Percentiles rank a stretch among this genome's conserved stretches.
These are phyloP conservation scores for Microdochium paspali DNA, from an alignment of 2,329 filamentous ascomycete genomes.

Conservation along the genomic window DNA sequence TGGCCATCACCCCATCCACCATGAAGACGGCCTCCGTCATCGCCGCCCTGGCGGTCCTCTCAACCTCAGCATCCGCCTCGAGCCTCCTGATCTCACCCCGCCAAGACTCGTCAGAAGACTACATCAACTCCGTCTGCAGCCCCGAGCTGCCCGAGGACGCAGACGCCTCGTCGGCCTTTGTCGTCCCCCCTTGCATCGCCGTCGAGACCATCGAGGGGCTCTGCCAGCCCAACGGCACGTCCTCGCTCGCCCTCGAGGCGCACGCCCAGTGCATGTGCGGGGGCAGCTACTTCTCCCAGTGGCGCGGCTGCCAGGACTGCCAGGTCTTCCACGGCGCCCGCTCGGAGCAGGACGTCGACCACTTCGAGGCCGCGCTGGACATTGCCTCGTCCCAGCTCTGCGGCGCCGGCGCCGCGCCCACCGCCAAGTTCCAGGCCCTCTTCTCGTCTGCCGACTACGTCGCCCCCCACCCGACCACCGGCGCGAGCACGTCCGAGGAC, in stretches of 20 bases:
- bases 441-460: conserved; percentile 19
- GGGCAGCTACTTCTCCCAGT: conserved; percentile 31
- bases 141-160: conserved; percentile 1
- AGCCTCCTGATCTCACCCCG: not conserved
- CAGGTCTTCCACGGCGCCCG: conserved; percentile 28
- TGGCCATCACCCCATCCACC: not conserved
- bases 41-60: not conserved
- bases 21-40: not conserved
- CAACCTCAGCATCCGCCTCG: not conserved
- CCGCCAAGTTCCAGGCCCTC: conserved; percentile 22
- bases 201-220: conserved; percentile 17
- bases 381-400: conserved; percentile 25
- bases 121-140: conserved; percentile 5
- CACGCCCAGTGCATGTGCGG: conserved; percentile 30
- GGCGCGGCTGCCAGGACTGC: conserved; percentile 30
- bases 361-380: conserved; percentile 23
- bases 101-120: not conserved
- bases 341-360: conserved; percentile 20
- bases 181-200: conserved; percentile 17
- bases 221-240: conserved; percentile 20
- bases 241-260: conserved; percentile 15
- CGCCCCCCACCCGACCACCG: conserved; percentile 18
- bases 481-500: conserved; percentile 21
- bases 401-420: conserved; percentile 20
- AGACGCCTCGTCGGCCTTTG: not conserved